phyloP scores from a whole-genome alignment of 2,329 filamentous ascomycete species.

The Tolypocladium album region DNA sequence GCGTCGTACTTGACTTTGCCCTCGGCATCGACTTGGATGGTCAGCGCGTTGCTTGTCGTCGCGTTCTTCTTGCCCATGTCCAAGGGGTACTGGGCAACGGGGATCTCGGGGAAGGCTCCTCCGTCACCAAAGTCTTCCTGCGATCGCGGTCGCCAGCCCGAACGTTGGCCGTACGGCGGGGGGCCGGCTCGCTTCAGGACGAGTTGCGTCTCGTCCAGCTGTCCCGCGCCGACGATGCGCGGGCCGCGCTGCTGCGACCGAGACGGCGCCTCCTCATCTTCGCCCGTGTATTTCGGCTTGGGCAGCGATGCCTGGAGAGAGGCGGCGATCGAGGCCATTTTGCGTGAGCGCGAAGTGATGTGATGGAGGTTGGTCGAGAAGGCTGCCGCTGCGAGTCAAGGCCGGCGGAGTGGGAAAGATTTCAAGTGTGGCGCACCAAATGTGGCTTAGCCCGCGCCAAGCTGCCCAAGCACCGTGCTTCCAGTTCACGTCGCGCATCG shows the following conservation, averaged over 20 bases:
- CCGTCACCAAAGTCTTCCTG: constrained; percentile 94
- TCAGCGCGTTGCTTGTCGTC: constrained; percentile 71
- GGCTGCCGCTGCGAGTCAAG: background rate
- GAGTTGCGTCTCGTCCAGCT: constrained; percentile 78
- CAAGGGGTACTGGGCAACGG: constrained; percentile 88
- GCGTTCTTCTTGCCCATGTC: constrained; percentile 82
- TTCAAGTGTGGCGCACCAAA: constrained; percentile 17
- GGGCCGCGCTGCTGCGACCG: constrained; percentile 69
- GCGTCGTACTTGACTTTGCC: constrained; percentile 96
- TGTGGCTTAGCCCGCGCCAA: constrained; percentile 16
- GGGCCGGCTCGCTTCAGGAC: constrained; percentile 75
- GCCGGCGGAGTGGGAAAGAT: constrained; percentile 15
- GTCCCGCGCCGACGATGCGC: constrained; percentile 67
- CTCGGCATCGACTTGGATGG: constrained; percentile 82
- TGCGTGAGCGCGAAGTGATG: constrained; percentile 7
- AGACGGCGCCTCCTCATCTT: constrained; percentile 69
- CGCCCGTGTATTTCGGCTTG: constrained; percentile 82
- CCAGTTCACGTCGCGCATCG: background rate
- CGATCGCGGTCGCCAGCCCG: constrained; percentile 81
- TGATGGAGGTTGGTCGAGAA: constrained; percentile 9
- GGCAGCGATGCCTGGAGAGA: constrained; percentile 74
- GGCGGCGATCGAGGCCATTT: constrained; percentile 56
- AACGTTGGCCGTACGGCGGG: constrained; percentile 76
- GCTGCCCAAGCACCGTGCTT: background rate
- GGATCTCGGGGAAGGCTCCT: constrained; percentile 88